Evolutionary conservation across 495 filamentous ascomycete genomes (phyloP).

Genomic region (Aspergillus wentii): DNA sequence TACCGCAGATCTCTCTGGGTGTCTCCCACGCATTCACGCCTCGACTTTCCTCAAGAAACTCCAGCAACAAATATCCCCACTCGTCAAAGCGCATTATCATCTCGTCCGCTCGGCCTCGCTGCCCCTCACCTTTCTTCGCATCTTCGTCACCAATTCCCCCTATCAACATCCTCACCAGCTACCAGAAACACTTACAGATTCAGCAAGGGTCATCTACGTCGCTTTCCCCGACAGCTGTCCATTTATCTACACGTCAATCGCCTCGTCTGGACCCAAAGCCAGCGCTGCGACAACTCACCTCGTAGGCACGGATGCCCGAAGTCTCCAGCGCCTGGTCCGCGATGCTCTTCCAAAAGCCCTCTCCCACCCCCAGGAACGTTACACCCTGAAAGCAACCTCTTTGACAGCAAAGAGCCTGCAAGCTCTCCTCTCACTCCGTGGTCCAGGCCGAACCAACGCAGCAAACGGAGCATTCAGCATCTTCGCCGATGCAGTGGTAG

Average conservation of each 20-base stretch:
- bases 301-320: slow-evolving; percentile 50
- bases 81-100: slow-evolving; percentile 78
- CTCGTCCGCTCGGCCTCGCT: slow-evolving; percentile 58
- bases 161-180: slow-evolving; percentile 52
- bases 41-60: slow-evolving; percentile 68
- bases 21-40: slow-evolving; percentile 69
- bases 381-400: slow-evolving; percentile 58
- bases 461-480: slow-evolving; percentile 74
- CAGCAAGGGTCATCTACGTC: slow-evolving; percentile 64
- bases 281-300: slow-evolving; percentile 12
- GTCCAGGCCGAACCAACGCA: slow-evolving; percentile 58
- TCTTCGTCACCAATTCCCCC: slow-evolving; percentile 69
- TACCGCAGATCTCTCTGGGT: slow-evolving; percentile 36
- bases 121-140: slow-evolving; percentile 65
- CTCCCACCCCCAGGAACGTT: slow-evolving; percentile 62
- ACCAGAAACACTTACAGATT: slow-evolving; percentile 39
- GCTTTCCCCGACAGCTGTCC: slow-evolving; percentile 76
- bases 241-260: slow-evolving; percentile 65
- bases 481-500: slow-evolving; percentile 60
- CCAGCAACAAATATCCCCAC: slow-evolving; percentile 63
- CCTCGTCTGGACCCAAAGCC: slow-evolving; percentile 27
- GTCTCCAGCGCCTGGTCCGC: slow-evolving; percentile 61
- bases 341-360: slow-evolving; percentile 76
- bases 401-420: slow-evolving; percentile 64
- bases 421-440: slow-evolving; percentile 59